A percentile compares a stretch with the other conserved stretches of the same genome.
phyloP scores from a whole-genome alignment of 345 rosid species.

The Acer negundo region DNA sequence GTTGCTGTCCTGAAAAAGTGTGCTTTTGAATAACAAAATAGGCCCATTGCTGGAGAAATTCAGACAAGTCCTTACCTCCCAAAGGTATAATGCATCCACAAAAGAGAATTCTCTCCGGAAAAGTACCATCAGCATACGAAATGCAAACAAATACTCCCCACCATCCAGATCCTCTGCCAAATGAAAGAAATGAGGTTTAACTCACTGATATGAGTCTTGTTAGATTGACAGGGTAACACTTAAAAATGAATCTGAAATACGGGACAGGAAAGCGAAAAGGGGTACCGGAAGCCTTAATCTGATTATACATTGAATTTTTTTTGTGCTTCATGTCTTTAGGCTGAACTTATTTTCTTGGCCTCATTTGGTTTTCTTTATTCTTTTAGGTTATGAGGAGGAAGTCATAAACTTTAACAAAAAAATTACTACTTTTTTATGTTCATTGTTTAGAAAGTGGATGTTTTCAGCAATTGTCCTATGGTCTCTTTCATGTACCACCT shows the following conservation, averaged over 20 bases:
- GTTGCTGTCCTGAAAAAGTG: conserved; percentile 2
- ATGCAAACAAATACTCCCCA: conserved; percentile 90
- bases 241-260: not conserved
- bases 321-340: too few relatives aligned
- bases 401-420: too few relatives aligned
- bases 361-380: too few relatives aligned
- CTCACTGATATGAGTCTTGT: not conserved
- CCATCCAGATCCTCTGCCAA: conserved; percentile 87
- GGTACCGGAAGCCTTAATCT: not conserved
- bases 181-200: conserved; percentile 13
- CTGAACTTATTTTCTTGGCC: too few relatives aligned
- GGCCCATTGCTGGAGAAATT: not conserved
- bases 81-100: conserved; percentile 79
- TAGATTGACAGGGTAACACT: not conserved
- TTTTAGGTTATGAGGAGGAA: too few relatives aligned
- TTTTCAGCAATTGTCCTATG: too few relatives aligned
- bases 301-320: not conserved
- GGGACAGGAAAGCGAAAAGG: not conserved
- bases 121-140: conserved; percentile 97
- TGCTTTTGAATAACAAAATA: conserved; percentile 4
- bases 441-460: too few relatives aligned
- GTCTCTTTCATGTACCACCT: too few relatives aligned
- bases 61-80: conserved; percentile 72
- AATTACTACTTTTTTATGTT: too few relatives aligned
- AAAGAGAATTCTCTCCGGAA: conserved; percentile 95